These are phyloP conservation scores for Oryza coarctata DNA, from an alignment of 176 grass and related monocot genomes.

Conservation along the genomic window DNA sequence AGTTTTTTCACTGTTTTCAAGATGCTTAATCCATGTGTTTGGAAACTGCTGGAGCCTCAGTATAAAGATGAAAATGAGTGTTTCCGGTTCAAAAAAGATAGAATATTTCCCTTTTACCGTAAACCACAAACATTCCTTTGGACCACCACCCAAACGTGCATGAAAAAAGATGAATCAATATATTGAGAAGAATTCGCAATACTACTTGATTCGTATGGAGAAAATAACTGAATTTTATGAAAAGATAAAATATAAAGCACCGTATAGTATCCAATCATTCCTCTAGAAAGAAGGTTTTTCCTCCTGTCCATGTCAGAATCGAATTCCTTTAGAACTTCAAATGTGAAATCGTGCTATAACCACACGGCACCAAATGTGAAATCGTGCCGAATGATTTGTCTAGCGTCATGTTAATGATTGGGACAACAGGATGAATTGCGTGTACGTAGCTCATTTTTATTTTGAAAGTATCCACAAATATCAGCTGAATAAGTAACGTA, in stretches of 20 bases:
- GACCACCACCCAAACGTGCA: not conserved
- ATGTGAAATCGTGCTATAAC: no score
- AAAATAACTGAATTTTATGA: no score
- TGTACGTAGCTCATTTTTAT: not conserved
- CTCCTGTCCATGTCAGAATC: not conserved
- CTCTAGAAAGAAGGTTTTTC: not conserved
- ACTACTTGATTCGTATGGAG: not conserved
- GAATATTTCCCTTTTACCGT: not conserved
- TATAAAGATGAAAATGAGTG: slow-evolving; percentile 4
- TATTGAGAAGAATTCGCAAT: not conserved
- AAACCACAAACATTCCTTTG: not conserved
- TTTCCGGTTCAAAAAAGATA: slow-evolving; percentile 5
- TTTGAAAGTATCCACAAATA: not conserved
- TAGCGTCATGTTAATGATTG: not conserved
- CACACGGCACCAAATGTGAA: not conserved
- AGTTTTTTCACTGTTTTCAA: not conserved
- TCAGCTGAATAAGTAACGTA: not conserved
- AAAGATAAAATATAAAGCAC: no score
- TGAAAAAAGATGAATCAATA: not conserved
- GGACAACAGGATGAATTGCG: not conserved
- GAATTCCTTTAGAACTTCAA: not conserved
- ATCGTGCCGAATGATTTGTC: not conserved
- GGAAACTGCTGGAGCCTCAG: not conserved
- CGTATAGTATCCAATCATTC: no score
- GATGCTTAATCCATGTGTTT: not conserved